Conservation (phyloP, 1,139 yeast species). For the Entelexis paramagnoliae region DNA sequence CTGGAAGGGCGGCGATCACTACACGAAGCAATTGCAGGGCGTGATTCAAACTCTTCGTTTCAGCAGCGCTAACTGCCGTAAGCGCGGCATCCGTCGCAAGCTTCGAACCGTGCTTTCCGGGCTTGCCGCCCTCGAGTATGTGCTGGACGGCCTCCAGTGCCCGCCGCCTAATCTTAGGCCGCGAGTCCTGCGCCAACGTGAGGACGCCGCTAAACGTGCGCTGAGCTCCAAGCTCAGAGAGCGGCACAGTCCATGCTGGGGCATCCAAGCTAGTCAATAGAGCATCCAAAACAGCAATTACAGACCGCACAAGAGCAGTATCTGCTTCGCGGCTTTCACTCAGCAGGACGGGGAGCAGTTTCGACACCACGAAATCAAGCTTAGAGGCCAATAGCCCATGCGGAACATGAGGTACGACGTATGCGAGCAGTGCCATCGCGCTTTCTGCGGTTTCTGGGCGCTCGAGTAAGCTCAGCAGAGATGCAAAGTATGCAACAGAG, state of each 20-base stretch:
- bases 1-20: conserved; percentile 62
- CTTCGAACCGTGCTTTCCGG: conserved; percentile 79
- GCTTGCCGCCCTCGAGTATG: conserved; percentile 54
- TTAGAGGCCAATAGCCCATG: conserved; percentile 55
- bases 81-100: conserved; percentile 67
- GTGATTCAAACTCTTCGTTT: conserved; percentile 61
- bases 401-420: conserved; percentile 68
- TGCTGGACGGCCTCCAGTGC: conserved; percentile 74
- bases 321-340: conserved; percentile 53
- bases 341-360: conserved; percentile 71
- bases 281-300: conserved; percentile 76
- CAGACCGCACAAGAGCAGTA: conserved; percentile 76
- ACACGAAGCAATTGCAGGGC: conserved; percentile 58
- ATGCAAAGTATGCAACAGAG: conserved; percentile 63
- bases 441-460: conserved; percentile 67
- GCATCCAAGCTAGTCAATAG: conserved; percentile 71
- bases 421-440: conserved; percentile 70
- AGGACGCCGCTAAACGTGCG: conserved; percentile 74
- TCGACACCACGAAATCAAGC: conserved; percentile 66
- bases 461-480: conserved; percentile 70
- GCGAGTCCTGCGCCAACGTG: conserved; percentile 70
- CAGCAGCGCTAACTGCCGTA: conserved; percentile 60
- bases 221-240: conserved; percentile 54
- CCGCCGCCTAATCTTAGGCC: conserved; percentile 94
- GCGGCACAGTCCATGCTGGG: conserved; percentile 54